phyloP scores from a whole-genome alignment of 2,329 filamentous ascomycete genomes.

The Ophiostoma triangulosporum region DNA sequence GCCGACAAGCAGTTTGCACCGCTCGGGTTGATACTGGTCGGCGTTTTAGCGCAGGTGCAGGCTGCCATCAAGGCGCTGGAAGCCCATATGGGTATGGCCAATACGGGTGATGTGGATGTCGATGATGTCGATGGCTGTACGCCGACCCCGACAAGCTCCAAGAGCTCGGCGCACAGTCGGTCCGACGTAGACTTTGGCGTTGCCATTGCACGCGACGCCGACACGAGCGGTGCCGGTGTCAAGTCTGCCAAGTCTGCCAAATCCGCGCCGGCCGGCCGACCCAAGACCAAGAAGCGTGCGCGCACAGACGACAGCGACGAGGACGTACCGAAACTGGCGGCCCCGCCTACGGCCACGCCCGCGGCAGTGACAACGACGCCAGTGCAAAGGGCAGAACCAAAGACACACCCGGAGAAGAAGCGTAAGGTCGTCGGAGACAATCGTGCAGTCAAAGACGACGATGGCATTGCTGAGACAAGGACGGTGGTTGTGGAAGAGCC shows the following conservation, averaged over 20 bases:
- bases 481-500: background rate
- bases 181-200: slow-evolving; percentile 12
- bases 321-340: background rate
- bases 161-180: background rate
- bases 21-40: slow-evolving; percentile 56
- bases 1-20: slow-evolving; percentile 61
- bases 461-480: background rate
- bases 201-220: slow-evolving; percentile 8
- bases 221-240: background rate
- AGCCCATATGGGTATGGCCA: background rate
- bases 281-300: background rate
- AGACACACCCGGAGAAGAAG: background rate
- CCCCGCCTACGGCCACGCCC: background rate
- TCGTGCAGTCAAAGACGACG: background rate
- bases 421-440: background rate
- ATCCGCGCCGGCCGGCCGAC: background rate
- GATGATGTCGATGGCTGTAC: background rate
- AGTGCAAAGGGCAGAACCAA: background rate
- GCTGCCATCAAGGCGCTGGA: background rate
- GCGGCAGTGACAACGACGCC: background rate
- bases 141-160: background rate
- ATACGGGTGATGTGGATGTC: too few relatives aligned
- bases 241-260: background rate
- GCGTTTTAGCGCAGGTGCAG: slow-evolving; percentile 39
- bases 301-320: slow-evolving; percentile 30